phyloP scores from a whole-genome alignment of 805 yeast species.

The Kodamaea lidongshanica region DNA sequence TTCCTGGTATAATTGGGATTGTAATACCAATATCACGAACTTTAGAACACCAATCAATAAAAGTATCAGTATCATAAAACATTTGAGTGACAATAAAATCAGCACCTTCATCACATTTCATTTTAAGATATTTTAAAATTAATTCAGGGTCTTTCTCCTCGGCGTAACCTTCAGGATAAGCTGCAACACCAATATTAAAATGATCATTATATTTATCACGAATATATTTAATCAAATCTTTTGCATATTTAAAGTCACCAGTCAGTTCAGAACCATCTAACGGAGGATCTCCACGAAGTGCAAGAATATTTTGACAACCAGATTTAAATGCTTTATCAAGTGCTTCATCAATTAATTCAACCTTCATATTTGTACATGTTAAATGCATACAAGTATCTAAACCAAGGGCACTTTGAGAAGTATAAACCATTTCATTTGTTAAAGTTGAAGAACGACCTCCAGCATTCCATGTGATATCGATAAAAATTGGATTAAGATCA shows the following conservation, averaged over 20 bases:
- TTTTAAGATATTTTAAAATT: conserved; percentile 59
- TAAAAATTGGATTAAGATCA: conserved; percentile 80
- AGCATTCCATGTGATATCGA: conserved; percentile 98
- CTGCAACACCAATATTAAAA: conserved; percentile 94
- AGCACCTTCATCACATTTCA: conserved; percentile 92
- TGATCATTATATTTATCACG: conserved; percentile 73
- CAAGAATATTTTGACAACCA: conserved; percentile 93
- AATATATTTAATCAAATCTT: conserved; percentile 76
- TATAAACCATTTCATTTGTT: conserved; percentile 87
- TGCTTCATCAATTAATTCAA: conserved; percentile 75
- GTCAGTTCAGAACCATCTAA: conserved; percentile 63
- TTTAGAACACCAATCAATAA: conserved; percentile 71
- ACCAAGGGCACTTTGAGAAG: conserved; percentile 84
- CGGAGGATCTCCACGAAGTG: conserved; percentile 95
- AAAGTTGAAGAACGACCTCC: conserved; percentile 82
- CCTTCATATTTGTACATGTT: conserved; percentile 93
- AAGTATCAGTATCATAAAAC: conserved; percentile 90
- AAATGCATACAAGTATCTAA: conserved; percentile 96
- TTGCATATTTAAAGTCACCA: conserved; percentile 85
- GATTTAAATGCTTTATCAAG: conserved; percentile 76
- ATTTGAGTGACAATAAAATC: conserved; percentile 91
- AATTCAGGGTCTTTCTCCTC: conserved; percentile 59
- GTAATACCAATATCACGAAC: conserved; percentile 67
- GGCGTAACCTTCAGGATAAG: conserved; percentile 96
- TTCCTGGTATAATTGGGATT: conserved; percentile 92